phyloP scores from a whole-genome alignment of 176 grass and related monocot genomes.

The Musa beccarii region DNA sequence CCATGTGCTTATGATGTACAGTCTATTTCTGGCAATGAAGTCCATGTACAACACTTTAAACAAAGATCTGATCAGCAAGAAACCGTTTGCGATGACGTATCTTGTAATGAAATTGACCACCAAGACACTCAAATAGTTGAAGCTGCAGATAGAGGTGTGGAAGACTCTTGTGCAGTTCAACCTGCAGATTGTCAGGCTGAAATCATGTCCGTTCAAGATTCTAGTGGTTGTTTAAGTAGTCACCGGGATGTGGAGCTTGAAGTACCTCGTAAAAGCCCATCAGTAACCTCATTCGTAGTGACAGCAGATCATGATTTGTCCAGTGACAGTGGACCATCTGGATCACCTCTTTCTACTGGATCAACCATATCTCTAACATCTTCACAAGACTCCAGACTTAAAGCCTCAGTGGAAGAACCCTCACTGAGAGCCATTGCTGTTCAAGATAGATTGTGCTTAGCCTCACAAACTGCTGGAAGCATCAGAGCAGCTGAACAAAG shows the following conservation, averaged over 20 bases:
- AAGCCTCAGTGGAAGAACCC: constrained; percentile 11
- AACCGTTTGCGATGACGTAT: background rate
- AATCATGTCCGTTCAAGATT: background rate
- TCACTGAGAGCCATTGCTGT: background rate
- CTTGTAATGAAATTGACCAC: background rate
- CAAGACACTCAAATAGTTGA: constrained; percentile 1
- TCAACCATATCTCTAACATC: constrained; percentile 49
- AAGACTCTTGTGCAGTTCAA: constrained; percentile 1
- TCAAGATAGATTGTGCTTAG: constrained; percentile 5
- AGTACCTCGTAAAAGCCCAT: constrained; percentile 20
- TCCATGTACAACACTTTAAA: background rate
- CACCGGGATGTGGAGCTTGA: background rate
- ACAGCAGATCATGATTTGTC: constrained; percentile 45
- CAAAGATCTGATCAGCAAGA: background rate
- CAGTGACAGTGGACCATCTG: constrained; percentile 28
- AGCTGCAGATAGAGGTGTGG: background rate
- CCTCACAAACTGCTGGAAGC: constrained; percentile 26
- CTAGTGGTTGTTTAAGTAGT: constrained; percentile 10
- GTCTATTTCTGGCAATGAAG: background rate
- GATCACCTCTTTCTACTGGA: constrained; percentile 51
- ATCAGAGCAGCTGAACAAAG: constrained; percentile 28
- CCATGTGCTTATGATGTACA: background rate
- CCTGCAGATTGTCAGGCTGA: background rate
- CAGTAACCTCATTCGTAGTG: constrained; percentile 42
- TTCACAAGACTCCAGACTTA: constrained; percentile 36